Conservation (phyloP, 2,329 filamentous ascomycete species). For the Phaeosphaeriaceae sp. region DNA sequence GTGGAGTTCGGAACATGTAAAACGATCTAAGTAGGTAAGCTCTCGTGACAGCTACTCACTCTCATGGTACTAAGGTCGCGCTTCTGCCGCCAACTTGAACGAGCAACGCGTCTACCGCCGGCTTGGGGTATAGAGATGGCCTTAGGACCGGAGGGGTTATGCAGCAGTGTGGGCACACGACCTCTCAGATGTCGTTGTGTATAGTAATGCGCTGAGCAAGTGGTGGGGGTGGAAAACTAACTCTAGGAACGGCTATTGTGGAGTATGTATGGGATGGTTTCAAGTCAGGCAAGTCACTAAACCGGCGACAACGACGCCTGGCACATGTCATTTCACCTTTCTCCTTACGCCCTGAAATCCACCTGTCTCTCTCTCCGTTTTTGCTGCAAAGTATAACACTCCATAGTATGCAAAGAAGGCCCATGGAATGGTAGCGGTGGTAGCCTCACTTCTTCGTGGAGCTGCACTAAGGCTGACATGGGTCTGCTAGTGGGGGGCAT, state of each 20-base stretch:
- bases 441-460: constrained; percentile 41
- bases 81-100: constrained; percentile 23
- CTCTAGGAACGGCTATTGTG: constrained; percentile 14
- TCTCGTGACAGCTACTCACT: constrained; percentile 41
- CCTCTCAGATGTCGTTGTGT: constrained; percentile 28
- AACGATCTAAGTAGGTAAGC: constrained; percentile 7
- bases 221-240: constrained; percentile 33
- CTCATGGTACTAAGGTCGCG: constrained; percentile 40
- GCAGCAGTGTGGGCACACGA: constrained; percentile 31
- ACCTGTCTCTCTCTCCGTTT: constrained; percentile 21
- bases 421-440: constrained; percentile 32
- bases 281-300: constrained; percentile 29
- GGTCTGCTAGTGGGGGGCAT: constrained; percentile 24
- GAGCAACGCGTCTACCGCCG: constrained; percentile 27
- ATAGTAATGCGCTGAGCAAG: constrained; percentile 25
- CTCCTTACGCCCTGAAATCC: constrained; percentile 22
- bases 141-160: constrained; percentile 11
- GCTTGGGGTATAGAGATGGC: constrained; percentile 14
- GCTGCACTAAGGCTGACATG: constrained; percentile 26
- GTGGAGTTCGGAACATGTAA: constrained; percentile 13
- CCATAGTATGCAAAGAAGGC: constrained; percentile 35
- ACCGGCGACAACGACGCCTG: constrained; percentile 17
- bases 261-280: constrained; percentile 24
- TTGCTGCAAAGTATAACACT: constrained; percentile 28
- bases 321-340: constrained; percentile 25